Evolutionary conservation across 208 protist species (phyloP).

Genomic region (Blechomonas ayalai): DNA sequence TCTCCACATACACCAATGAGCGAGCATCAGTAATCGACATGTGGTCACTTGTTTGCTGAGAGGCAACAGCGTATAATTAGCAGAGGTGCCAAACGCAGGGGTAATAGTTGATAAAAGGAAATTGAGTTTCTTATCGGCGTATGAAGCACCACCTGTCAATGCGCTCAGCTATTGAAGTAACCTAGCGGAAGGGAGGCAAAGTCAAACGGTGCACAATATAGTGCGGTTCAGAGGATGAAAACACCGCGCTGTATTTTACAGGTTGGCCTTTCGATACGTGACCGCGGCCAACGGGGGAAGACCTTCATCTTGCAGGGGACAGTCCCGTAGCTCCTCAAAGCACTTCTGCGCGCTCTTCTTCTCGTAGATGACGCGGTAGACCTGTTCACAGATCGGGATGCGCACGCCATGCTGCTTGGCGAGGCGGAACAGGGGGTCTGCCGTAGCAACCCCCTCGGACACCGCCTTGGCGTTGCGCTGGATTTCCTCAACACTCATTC

Average conservation of each 20-base stretch:
- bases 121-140: too few relatives aligned
- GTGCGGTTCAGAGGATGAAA: too few relatives aligned
- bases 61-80: too few relatives aligned
- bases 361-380: constrained; percentile 66
- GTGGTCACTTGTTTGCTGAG: too few relatives aligned
- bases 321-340: constrained; percentile 15
- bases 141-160: too few relatives aligned
- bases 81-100: too few relatives aligned
- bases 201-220: too few relatives aligned
- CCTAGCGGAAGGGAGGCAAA: too few relatives aligned
- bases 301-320: constrained; percentile 42
- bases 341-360: constrained; percentile 18
- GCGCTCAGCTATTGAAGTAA: too few relatives aligned
- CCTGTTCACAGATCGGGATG: constrained; percentile 58
- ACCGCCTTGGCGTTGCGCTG: constrained; percentile 54
- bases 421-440: constrained; percentile 61
- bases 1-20: too few relatives aligned
- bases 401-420: constrained; percentile 38
- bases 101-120: too few relatives aligned
- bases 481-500: constrained; percentile 62
- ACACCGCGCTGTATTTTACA: constrained; percentile 2
- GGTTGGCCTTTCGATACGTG: neutral
- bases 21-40: too few relatives aligned
- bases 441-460: constrained; percentile 71
- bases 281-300: constrained; percentile 35